These are phyloP conservation scores for Brassica napus DNA, from an alignment of 345 rosid species.

Conservation along the genomic window DNA sequence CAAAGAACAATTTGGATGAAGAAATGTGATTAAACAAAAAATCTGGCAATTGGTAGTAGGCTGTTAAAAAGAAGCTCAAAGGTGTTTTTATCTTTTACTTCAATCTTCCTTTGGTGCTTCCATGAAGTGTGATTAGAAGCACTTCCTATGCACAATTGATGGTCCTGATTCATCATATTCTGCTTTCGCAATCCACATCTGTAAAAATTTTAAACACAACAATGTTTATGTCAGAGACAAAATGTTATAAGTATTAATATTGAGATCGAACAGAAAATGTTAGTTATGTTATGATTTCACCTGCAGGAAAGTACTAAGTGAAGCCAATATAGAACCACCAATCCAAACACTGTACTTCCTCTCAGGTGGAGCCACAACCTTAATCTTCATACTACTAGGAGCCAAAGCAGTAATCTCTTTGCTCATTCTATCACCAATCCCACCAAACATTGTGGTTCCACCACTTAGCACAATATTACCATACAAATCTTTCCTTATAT, in stretches of 20 bases:
- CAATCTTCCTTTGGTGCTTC: background rate
- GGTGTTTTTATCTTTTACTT: constrained; percentile 4
- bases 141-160: constrained; percentile 70
- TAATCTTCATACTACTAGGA: constrained; percentile 72
- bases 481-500: constrained; percentile 69
- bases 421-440: constrained; percentile 77
- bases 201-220: constrained; percentile 2
- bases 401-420: constrained; percentile 72
- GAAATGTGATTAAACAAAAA: constrained; percentile 12
- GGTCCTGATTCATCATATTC: constrained; percentile 70
- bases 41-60: background rate
- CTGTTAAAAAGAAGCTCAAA: background rate
- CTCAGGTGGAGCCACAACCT: constrained; percentile 79
- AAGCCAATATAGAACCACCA: constrained; percentile 73
- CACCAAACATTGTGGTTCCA: constrained; percentile 72
- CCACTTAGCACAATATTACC: constrained; percentile 75
- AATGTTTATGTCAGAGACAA: background rate
- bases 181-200: constrained; percentile 77
- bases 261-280: background rate
- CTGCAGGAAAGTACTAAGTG: constrained; percentile 78
- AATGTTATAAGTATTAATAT: background rate
- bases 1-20: constrained; percentile 9
- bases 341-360: constrained; percentile 79
- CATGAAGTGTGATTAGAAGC: constrained; percentile 46
- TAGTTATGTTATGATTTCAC: constrained; percentile 24